These are phyloP conservation scores for Phyllosticta citriasiana DNA, from an alignment of 2,329 filamentous ascomycete genomes.

Conservation along the genomic window DNA sequence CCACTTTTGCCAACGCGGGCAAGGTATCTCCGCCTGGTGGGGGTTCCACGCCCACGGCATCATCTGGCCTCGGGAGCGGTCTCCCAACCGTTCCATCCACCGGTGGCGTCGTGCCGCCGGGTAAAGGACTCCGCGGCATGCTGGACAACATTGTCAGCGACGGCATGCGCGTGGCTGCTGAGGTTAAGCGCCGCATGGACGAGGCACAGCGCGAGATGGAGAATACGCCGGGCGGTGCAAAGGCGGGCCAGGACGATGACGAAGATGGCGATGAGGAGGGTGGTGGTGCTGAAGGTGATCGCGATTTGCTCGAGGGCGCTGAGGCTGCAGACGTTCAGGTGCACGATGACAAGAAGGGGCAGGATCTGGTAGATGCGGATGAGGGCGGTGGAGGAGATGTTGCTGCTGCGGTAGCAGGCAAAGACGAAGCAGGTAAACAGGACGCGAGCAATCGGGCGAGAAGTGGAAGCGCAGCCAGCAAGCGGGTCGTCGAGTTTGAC, in stretches of 20 bases:
- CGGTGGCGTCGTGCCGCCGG: constrained; percentile 51
- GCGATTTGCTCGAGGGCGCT: constrained; percentile 40
- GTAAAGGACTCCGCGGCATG: constrained; percentile 77
- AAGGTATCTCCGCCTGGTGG: constrained; percentile 15
- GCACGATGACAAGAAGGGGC: neutral
- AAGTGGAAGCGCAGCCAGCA: neutral
- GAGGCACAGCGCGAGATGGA: constrained; percentile 90
- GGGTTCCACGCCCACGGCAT: constrained; percentile 30
- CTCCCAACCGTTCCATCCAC: constrained; percentile 22
- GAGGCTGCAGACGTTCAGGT: constrained; percentile 34
- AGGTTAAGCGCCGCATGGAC: constrained; percentile 87
- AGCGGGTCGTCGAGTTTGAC: constrained; percentile 29
- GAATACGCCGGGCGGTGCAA: constrained; percentile 56
- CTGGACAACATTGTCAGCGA: constrained; percentile 96
- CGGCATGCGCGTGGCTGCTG: constrained; percentile 88
- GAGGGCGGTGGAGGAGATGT: neutral
- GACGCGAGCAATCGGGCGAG: constrained; percentile 15
- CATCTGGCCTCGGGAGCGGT: constrained; percentile 34
- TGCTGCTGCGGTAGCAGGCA: constrained; percentile 1
- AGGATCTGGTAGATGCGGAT: constrained; percentile 2
- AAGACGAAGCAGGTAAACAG: constrained; percentile 14
- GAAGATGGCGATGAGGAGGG: constrained; percentile 34
- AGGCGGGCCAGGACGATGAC: constrained; percentile 56
- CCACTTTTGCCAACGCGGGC: constrained; percentile 67
- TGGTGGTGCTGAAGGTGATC: constrained; percentile 18